Conservation (phyloP, 179 eudicot species). For the Silene noctiflora region DNA sequence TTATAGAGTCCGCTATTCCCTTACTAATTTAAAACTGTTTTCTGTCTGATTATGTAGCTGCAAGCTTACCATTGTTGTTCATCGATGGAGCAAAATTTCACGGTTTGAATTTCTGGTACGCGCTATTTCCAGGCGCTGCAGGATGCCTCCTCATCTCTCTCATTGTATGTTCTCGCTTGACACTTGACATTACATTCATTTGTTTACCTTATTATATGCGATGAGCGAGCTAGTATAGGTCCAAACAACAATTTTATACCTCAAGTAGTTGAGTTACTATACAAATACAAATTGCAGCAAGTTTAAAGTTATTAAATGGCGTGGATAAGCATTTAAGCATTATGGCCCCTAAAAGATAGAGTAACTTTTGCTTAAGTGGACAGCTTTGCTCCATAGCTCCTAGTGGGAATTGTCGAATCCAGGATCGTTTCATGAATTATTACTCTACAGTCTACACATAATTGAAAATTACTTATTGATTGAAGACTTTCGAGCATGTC, state of each 20-base stretch:
- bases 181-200: neutral
- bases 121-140: slow-evolving; percentile 88
- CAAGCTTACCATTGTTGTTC: slow-evolving; percentile 85
- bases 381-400: neutral
- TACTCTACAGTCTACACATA: neutral
- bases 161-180: slow-evolving; percentile 47
- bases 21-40: neutral
- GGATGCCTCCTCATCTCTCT: slow-evolving; percentile 74
- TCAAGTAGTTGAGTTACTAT: neutral
- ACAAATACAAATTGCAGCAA: neutral
- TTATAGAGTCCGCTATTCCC: neutral
- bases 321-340: neutral
- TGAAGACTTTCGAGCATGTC: neutral
- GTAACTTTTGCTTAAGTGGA: neutral
- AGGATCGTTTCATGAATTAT: neutral
- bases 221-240: neutral
- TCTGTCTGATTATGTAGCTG: slow-evolving; percentile 45
- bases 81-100: slow-evolving; percentile 85
- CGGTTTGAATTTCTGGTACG: slow-evolving; percentile 74
- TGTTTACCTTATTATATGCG: too few relatives aligned
- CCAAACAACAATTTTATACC: neutral
- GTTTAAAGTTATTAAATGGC: neutral
- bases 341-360: neutral
- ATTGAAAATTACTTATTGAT: neutral
- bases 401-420: neutral